Percentiles rank a stretch among this genome's conserved stretches.
phyloP scores from a whole-genome alignment of 2,329 filamentous ascomycete species.

The Fusarium burgessii region DNA sequence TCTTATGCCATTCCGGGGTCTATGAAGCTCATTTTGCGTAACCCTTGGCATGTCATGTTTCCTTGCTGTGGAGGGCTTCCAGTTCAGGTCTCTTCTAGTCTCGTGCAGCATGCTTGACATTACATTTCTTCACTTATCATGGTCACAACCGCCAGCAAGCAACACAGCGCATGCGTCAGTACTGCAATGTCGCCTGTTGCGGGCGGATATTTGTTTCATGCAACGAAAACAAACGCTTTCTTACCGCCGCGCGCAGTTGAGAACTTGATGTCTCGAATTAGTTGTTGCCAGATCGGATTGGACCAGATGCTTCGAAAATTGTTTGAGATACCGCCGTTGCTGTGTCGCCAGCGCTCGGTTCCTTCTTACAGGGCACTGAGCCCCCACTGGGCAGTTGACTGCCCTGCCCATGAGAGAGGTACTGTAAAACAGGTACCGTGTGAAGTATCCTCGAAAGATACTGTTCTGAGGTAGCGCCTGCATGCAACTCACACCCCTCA shows the following conservation, averaged over 20 bases:
- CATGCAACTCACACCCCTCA: constrained; percentile 36
- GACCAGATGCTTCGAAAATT: constrained; percentile 20
- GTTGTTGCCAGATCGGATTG: constrained; percentile 18
- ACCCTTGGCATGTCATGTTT: constrained; percentile 4
- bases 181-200: constrained; percentile 20
- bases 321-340: constrained; percentile 43
- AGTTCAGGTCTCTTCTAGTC: constrained; percentile 10
- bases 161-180: constrained; percentile 10
- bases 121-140: background rate
- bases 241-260: constrained; percentile 29
- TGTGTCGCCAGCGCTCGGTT: constrained; percentile 37
- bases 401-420: constrained; percentile 5
- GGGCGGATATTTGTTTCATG: constrained; percentile 26
- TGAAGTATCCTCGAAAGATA: constrained; percentile 1
- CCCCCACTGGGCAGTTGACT: constrained; percentile 36
- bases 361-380: constrained; percentile 23
- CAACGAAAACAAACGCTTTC: constrained; percentile 25
- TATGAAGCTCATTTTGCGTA: constrained; percentile 15
- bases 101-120: constrained; percentile 5
- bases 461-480: constrained; percentile 35
- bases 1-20: constrained; percentile 19
- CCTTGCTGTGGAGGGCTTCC: constrained; percentile 9
- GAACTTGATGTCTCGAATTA: constrained; percentile 1
- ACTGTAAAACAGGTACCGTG: constrained; percentile 29
- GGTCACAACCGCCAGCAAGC: constrained; percentile 9